A percentile compares a stretch with the other conserved stretches of the same genome.
Evolutionary conservation across 208 protist species (phyloP).

Genomic region (Lotmaria passim): DNA sequence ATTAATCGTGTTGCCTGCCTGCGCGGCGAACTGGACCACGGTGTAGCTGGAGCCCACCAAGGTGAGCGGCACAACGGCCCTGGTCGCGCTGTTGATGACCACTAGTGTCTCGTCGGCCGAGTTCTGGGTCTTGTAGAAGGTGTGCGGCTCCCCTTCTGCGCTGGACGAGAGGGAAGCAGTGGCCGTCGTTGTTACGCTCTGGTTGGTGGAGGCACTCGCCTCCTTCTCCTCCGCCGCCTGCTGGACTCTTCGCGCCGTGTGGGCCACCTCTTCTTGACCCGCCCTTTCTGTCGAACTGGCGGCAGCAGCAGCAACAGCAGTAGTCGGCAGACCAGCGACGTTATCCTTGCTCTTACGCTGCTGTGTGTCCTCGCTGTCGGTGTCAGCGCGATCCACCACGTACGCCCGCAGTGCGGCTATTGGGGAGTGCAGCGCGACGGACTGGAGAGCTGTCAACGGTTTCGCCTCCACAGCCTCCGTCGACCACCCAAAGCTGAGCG

Average conservation of each 20-base stretch:
- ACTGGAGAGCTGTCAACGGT: neutral
- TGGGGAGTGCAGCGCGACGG: neutral
- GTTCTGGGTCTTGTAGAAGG: neutral
- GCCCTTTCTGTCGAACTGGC: neutral
- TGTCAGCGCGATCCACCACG: neutral
- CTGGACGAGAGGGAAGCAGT: neutral
- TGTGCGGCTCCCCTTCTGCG: neutral
- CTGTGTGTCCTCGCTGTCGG: neutral
- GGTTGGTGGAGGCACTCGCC: neutral
- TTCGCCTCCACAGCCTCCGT: neutral
- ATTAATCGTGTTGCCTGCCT: slow-evolving; percentile 40
- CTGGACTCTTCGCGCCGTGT: neutral
- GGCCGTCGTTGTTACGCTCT: neutral
- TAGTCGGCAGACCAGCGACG: too few relatives aligned
- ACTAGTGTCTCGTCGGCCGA: slow-evolving; percentile 6
- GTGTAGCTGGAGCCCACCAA: slow-evolving; percentile 32
- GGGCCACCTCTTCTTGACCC: too few relatives aligned
- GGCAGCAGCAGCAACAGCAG: neutral
- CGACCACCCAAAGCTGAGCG: neutral
- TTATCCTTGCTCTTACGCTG: neutral
- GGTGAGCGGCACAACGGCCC: slow-evolving; percentile 24
- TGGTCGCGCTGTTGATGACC: slow-evolving; percentile 2
- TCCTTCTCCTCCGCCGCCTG: neutral
- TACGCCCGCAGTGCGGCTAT: slow-evolving; percentile 5
- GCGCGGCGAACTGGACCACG: slow-evolving; percentile 40